Evolutionary conservation across 805 yeast species (phyloP).

Genomic region (Ogataea thermomethanolica): DNA sequence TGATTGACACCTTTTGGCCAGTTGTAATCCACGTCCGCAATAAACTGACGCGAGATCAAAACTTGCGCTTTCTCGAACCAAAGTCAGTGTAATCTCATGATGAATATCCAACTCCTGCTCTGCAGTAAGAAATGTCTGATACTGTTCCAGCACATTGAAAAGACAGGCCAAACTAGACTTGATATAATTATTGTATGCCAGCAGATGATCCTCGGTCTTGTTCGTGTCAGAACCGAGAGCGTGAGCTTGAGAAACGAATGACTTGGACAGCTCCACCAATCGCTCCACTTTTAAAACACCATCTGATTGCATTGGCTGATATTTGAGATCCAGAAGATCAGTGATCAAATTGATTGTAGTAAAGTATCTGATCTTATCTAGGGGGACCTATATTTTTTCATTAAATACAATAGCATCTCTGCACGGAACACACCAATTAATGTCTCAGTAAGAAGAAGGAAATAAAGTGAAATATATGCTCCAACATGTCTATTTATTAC

Average conservation of each 20-base stretch:
- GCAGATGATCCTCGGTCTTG: slow-evolving; percentile 19
- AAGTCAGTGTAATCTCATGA: slow-evolving; percentile 36
- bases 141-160: slow-evolving; percentile 32
- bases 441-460: too few species aligned
- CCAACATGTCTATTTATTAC: too few species aligned
- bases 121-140: slow-evolving; percentile 31
- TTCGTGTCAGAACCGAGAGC: slow-evolving; percentile 10
- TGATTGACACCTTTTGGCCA: slow-evolving; percentile 24
- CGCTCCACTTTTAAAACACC: slow-evolving; percentile 4
- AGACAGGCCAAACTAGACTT: slow-evolving; percentile 38
- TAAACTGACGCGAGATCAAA: slow-evolving; percentile 40
- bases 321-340: neutral
- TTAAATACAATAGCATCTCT: too few species aligned
- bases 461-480: too few species aligned
- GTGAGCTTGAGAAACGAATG: slow-evolving; percentile 20
- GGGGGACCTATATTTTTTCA: too few species aligned
- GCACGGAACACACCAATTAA: too few species aligned
- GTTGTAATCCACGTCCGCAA: slow-evolving; percentile 28
- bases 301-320: neutral
- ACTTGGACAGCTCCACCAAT: slow-evolving; percentile 11
- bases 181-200: slow-evolving; percentile 31
- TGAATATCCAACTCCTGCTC: slow-evolving; percentile 33
- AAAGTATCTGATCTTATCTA: too few species aligned
- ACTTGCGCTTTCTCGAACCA: slow-evolving; percentile 41
- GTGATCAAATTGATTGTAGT: neutral